Percentiles rank a stretch among this genome's conserved stretches.
Evolutionary conservation across 495 filamentous ascomycete genomes (phyloP).

Genomic region (Jackrogersella minutella): DNA sequence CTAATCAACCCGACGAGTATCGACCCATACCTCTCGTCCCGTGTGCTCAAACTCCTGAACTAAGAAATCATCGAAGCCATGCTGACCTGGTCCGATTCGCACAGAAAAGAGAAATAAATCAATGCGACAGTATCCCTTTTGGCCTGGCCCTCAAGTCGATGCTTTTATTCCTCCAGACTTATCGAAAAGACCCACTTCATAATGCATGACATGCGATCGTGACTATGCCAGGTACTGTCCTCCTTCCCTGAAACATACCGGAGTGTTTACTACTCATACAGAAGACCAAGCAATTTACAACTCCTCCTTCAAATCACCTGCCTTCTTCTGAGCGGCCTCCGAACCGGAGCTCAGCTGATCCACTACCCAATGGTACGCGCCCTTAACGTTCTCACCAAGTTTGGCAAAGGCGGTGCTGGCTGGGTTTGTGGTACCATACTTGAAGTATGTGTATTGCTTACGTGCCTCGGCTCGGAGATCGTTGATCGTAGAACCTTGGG

Average conservation of each 20-base stretch:
- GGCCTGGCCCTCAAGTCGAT: no score
- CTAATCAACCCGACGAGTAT: no score
- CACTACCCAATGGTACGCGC: constrained; percentile 65
- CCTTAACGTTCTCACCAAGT: constrained; percentile 61
- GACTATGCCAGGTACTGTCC: not conserved
- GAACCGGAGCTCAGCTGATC: constrained; percentile 66
- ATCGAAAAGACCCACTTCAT: not conserved
- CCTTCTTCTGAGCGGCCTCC: constrained; percentile 68
- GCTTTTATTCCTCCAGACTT: not conserved
- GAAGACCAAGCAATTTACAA: constrained; percentile 32
- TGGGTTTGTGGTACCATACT: constrained; percentile 75
- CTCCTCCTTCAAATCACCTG: constrained; percentile 51
- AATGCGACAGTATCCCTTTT: not conserved
- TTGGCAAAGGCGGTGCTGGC: constrained; percentile 70
- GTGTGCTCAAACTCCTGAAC: not conserved
- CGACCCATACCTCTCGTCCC: no score
- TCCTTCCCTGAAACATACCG: not conserved
- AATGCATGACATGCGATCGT: not conserved
- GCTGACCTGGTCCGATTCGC: not conserved
- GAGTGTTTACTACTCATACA: not conserved
- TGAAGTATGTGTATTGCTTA: constrained; percentile 77
- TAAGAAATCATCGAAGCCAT: not conserved
- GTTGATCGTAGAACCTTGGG: constrained; percentile 65
- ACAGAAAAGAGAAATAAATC: not conserved
- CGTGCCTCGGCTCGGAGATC: constrained; percentile 72